A percentile compares a stretch with the other conserved stretches of the same genome.
These are phyloP conservation scores for Cystobasidiaceae sp. DNA, from an alignment of 1,284 basidiomycete genomes.

Conservation along the genomic window DNA sequence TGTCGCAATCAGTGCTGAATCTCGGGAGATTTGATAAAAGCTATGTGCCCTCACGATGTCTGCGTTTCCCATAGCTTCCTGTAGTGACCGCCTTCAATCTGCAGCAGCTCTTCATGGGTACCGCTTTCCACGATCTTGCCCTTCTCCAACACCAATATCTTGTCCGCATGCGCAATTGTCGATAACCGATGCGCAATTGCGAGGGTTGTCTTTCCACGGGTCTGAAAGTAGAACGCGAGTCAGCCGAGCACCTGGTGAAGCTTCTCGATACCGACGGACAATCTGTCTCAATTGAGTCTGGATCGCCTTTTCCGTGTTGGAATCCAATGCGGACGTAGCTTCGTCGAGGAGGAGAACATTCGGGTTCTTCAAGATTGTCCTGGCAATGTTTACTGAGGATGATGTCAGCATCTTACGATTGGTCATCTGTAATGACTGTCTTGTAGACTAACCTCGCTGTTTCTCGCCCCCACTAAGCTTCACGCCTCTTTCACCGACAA, in stretches of 20 bases:
- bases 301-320: conserved; percentile 75
- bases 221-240: too few relatives aligned
- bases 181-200: conserved; percentile 73
- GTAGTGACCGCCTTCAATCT: conserved; percentile 36
- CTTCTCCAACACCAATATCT: conserved; percentile 55
- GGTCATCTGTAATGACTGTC: not conserved
- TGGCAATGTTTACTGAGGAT: conserved; percentile 66
- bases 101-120: conserved; percentile 38
- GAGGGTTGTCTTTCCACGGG: conserved; percentile 61
- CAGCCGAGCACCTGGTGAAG: too few relatives aligned
- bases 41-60: conserved; percentile 31
- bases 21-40: too few relatives aligned
- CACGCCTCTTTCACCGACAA: conserved; percentile 77
- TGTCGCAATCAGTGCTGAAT: too few relatives aligned
- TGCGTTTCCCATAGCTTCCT: conserved; percentile 41
- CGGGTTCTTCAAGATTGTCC: conserved; percentile 81
- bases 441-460: conserved; percentile 45
- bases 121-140: conserved; percentile 67
- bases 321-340: conserved; percentile 65
- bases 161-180: conserved; percentile 66
- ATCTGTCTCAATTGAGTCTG: conserved; percentile 72
- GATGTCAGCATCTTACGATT: not conserved
- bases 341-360: conserved; percentile 63
- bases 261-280: conserved; percentile 50
- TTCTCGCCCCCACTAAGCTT: conserved; percentile 53